phyloP scores from a whole-genome alignment of 805 yeast species.

The Saturnispora silvae region DNA sequence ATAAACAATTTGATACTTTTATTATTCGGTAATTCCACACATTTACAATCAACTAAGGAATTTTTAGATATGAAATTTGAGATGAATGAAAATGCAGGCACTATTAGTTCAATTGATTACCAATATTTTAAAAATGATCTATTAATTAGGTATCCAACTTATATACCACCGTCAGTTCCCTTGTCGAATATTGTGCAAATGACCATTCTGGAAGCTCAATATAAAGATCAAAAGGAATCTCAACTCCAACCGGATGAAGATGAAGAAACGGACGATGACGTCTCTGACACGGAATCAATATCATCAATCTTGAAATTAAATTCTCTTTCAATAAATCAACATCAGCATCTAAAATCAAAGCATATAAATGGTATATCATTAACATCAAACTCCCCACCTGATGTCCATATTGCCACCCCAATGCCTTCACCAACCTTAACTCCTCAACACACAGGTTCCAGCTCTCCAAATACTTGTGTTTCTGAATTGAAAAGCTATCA shows the following conservation, averaged over 20 bases:
- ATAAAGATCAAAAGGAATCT: too few species aligned
- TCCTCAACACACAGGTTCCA: slow-evolving; percentile 29
- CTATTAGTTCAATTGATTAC: slow-evolving; percentile 77
- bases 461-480: background rate
- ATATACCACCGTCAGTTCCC: slow-evolving; percentile 40
- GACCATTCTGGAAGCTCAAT: too few species aligned
- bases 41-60: slow-evolving; percentile 33
- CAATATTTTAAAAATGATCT: slow-evolving; percentile 70
- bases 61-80: slow-evolving; percentile 33
- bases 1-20: slow-evolving; percentile 44
- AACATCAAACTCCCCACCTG: slow-evolving; percentile 20
- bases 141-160: slow-evolving; percentile 65
- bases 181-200: too few species aligned
- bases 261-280: slow-evolving; percentile 24
- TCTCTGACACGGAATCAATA: slow-evolving; percentile 7
- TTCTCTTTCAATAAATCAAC: slow-evolving; percentile 24
- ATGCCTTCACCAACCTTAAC: slow-evolving; percentile 71
- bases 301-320: slow-evolving; percentile 19
- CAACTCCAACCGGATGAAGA: too few species aligned
- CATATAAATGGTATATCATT: slow-evolving; percentile 3
- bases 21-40: slow-evolving; percentile 49
- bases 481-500: slow-evolving; percentile 12
- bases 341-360: slow-evolving; percentile 19
- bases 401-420: slow-evolving; percentile 73
- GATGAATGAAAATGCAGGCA: slow-evolving; percentile 4